Evolutionary conservation across 441 rosid genomes (phyloP), one percentile per base, ranked within the genome.

Genomic region (Melastoma candidum): DNA sequence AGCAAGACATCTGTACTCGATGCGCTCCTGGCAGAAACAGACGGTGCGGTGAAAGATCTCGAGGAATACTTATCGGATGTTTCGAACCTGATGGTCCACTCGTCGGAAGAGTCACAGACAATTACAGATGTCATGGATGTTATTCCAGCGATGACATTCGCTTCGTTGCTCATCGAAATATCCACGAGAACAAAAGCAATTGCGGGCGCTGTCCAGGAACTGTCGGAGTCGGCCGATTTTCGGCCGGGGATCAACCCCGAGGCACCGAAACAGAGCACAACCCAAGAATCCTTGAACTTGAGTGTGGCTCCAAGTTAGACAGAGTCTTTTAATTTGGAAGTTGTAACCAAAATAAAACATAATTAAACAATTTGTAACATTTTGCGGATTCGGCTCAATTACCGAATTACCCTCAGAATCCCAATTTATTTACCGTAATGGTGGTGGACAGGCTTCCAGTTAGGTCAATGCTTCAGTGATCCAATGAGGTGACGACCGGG

Each of bases 71-170:
- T 7, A 54, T 41, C 47, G 13, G 48, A 25, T 54, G 46, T 61
- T 44, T 11, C 45, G 13, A 52, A 8, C 51, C 27, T 60, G 39
- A 44, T 51, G 51, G 32, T 60, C 55, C 63, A 62, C 47, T 24
- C 64, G 3, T n/a, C 24, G 2, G 36, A 57, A 9, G 60, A 59
- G 51, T 44, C 44, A 8, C 47, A 10, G 27, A 58, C 1, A 44
- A 36, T 58, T 2, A 67, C 56, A 47, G 51, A 26, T 51, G 46
- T 77, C 56, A 61, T 71, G 64, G 78, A 74, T 53, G 49, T 80
- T 26, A 66, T 84, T 69, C 77, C 84, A 0, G 60, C 73, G 14
- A 68, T 74, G 32, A 82, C 84, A 49, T 50, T 71, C 44, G 80
- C 75, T 43, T 65, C 80, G 5, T 49, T 82, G 76, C 46, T 82